Base-by-base conservation (phyloP, 345 rosid species). In the Firmiana major region DNA sequence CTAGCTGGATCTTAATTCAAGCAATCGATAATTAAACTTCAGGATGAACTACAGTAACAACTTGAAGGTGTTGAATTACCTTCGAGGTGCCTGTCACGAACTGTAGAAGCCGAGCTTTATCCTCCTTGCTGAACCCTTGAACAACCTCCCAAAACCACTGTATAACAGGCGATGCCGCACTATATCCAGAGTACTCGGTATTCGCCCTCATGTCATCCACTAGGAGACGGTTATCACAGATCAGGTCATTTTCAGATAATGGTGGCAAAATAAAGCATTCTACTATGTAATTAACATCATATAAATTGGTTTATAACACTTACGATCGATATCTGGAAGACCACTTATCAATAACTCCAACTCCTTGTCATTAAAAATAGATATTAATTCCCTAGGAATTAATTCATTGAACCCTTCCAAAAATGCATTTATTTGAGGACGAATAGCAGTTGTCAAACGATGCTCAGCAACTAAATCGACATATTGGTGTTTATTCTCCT, bases 121-220 rank as follows among this genome's bases (percentile, higher is more conserved):
- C 99, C 82, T 95, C 99, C 89, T 95, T 92, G 88, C 97, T 95
- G 82, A 95, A 90, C 76, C 90, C 96, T 75, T 93, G 97, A 83
- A 85, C 99, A 72, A 90, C 98, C 85, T 95, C 99, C 99, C 98
- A 95, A 86, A 95, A 95, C 99, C 99, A 95, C 78, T 92, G 99
- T 77, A 93, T 91, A 73, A 89, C 87, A n/a, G 93, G 93, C 65
- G 98, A 93, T 75, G 91, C 98, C 72, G 91, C 88, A 81, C 96
- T 95, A 77, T 93, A 93, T 19, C 98, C 99, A 11, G 98, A 92
- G 77, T 95, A 95, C 88, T 93, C 97, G 0, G 99, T 90, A 81
- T 93, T 95, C 43, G 86, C 92, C 85, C 94, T 90, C 94, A 95
- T 83, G 82, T 95, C 98, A 74, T 93, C 98, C 93, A 95, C 99